Evolutionary conservation across 2,329 filamentous ascomycete species (phyloP).

Genomic region (Colletotrichum costaricense): DNA sequence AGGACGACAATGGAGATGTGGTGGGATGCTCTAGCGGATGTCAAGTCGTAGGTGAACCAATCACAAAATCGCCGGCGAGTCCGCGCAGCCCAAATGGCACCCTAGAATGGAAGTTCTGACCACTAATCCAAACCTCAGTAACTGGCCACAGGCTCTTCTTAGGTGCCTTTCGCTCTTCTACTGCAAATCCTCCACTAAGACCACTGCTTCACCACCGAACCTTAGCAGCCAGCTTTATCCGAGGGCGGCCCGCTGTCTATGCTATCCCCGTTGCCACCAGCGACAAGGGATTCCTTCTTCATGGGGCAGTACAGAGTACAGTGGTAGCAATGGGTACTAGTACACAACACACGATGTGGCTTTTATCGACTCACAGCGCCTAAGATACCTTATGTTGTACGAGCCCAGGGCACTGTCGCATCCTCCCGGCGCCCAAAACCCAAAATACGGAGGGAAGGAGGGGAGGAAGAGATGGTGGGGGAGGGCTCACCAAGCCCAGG

Average conservation of each 20-base stretch:
- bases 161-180: neutral
- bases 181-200: neutral
- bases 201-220: neutral
- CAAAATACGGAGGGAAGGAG: neutral
- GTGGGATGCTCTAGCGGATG: conserved; percentile 1
- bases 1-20: neutral
- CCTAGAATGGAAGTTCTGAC: neutral
- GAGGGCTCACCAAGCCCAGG: neutral
- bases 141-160: neutral
- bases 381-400: too few relatives aligned
- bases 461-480: neutral
- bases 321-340: neutral
- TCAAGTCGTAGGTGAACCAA: conserved; percentile 20
- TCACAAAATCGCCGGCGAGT: conserved; percentile 22
- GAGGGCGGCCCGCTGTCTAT: conserved; percentile 14
- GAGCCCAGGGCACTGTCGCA: neutral
- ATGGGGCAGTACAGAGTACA: neutral
- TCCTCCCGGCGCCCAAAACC: neutral
- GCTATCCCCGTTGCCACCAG: neutral
- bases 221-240: conserved; percentile 8
- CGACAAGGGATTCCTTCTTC: neutral
- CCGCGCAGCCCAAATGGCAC: neutral
- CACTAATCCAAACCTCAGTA: neutral
- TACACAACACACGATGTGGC: neutral
- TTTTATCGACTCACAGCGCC: neutral